Evolutionary conservation across 805 yeast genomes (phyloP).

Genomic region (Cyberlindnera bimundalis): DNA sequence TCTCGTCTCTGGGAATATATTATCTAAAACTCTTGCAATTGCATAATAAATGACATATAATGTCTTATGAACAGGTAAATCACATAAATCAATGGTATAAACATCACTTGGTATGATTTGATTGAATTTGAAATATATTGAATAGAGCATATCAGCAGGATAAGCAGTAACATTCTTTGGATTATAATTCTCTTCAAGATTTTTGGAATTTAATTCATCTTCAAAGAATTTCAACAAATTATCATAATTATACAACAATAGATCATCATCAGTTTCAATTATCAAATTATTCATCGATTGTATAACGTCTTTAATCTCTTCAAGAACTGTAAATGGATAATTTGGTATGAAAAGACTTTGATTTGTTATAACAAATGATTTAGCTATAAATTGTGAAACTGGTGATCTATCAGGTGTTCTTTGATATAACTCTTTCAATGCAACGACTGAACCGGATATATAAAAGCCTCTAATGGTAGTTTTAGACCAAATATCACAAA

Average conservation of each 20-base stretch:
- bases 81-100: slow-evolving; percentile 10
- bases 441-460: slow-evolving; percentile 17
- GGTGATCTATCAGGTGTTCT: slow-evolving; percentile 18
- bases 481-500: slow-evolving; percentile 14
- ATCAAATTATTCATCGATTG: slow-evolving; percentile 12
- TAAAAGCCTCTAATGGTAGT: slow-evolving; percentile 12
- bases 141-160: slow-evolving; percentile 17
- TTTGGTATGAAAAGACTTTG: slow-evolving; percentile 20
- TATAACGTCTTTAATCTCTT: slow-evolving; percentile 19
- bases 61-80: slow-evolving; percentile 16
- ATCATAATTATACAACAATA: slow-evolving; percentile 7
- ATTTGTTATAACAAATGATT: slow-evolving; percentile 5
- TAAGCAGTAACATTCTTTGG: slow-evolving; percentile 16
- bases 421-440: slow-evolving; percentile 18
- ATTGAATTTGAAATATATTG: slow-evolving; percentile 15
- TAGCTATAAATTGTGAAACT: slow-evolving; percentile 13
- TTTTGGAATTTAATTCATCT: slow-evolving; percentile 3
- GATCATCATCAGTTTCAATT: slow-evolving; percentile 8
- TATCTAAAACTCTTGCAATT: slow-evolving; percentile 22
- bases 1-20: slow-evolving; percentile 24
- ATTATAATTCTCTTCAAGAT: background rate
- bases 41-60: slow-evolving; percentile 18
- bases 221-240: slow-evolving; percentile 13
- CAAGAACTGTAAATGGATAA: slow-evolving; percentile 17
- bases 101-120: slow-evolving; percentile 21